Evolutionary conservation across 495 filamentous ascomycete genomes (phyloP).

Genomic region (Neurospora sp.): DNA sequence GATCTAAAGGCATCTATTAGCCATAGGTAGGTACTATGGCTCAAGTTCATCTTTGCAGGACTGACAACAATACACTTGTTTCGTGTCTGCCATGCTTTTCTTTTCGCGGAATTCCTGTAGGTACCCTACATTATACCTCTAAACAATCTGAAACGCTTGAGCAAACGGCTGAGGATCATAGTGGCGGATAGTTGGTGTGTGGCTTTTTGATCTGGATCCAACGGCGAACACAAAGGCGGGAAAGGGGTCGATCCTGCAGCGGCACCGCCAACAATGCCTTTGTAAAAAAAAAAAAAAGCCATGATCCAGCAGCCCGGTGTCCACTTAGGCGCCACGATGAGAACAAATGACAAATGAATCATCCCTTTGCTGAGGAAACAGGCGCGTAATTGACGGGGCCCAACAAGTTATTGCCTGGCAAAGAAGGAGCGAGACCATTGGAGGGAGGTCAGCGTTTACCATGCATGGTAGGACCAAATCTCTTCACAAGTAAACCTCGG

Average conservation of each 20-base stretch:
- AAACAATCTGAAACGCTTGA: too few relatives aligned
- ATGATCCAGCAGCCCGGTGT: rapidly evolving
- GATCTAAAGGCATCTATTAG: too few relatives aligned
- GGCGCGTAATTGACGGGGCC: background rate
- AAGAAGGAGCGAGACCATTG: background rate
- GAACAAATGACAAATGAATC: background rate
- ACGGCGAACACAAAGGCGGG: background rate
- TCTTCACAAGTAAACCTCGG: background rate
- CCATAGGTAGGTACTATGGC: too few relatives aligned
- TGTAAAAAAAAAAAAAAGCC: background rate
- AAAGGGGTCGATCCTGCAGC: background rate
- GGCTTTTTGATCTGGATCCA: background rate
- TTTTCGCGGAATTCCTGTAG: too few relatives aligned
- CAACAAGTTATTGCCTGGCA: background rate
- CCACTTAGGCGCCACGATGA: background rate
- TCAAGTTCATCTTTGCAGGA: too few relatives aligned
- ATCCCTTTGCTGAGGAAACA: background rate
- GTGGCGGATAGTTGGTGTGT: background rate
- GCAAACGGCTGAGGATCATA: background rate
- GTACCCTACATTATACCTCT: too few relatives aligned
- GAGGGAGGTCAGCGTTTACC: too few relatives aligned
- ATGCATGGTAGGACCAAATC: background rate
- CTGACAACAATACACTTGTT: too few relatives aligned
- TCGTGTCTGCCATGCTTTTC: too few relatives aligned
- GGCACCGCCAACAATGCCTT: background rate